Conservation (phyloP, 805 yeast species). For the Starmera quercuum region DNA sequence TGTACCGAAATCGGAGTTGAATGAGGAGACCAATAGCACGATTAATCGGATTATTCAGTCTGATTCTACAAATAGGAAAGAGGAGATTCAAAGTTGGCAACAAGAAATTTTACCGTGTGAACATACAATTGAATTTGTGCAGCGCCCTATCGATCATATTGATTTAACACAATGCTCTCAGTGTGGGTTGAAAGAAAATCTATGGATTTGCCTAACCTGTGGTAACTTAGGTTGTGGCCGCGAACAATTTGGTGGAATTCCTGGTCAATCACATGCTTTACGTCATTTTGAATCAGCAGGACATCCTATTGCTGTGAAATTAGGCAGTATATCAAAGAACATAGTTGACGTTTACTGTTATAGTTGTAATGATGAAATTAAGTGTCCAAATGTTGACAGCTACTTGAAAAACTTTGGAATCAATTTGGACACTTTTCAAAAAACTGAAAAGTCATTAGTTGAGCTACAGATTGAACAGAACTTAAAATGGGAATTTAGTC, state of each 20-base stretch:
- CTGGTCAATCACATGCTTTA: conserved; percentile 92
- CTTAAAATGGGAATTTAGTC: conserved; percentile 84
- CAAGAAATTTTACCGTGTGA: conserved; percentile 75
- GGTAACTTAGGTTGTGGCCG: conserved; percentile 95
- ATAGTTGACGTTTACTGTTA: conserved; percentile 89
- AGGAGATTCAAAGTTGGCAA: conserved; percentile 88
- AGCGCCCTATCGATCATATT: conserved; percentile 19
- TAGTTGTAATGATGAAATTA: conserved; percentile 80
- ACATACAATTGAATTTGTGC: conserved; percentile 57
- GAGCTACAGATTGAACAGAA: conserved; percentile 93
- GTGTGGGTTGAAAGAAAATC: conserved; percentile 65
- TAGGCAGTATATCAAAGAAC: conserved; percentile 78
- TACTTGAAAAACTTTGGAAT: conserved; percentile 59
- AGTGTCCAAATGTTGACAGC: conserved; percentile 49
- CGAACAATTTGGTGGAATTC: conserved; percentile 84
- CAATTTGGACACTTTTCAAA: conserved; percentile 42
- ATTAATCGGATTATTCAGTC: conserved; percentile 44
- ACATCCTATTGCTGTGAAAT: conserved; percentile 82
- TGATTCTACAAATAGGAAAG: conserved; percentile 48
- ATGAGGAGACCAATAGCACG: conserved; percentile 21
- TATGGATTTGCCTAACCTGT: conserved; percentile 91
- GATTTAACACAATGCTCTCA: conserved; percentile 39
- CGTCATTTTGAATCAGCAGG: conserved; percentile 49
- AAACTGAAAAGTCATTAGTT: conserved; percentile 82
- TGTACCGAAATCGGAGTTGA: conserved; percentile 30